These are phyloP conservation scores for Kodamaea plutei DNA, from an alignment of 1,139 yeast genomes.

Conservation along the genomic window DNA sequence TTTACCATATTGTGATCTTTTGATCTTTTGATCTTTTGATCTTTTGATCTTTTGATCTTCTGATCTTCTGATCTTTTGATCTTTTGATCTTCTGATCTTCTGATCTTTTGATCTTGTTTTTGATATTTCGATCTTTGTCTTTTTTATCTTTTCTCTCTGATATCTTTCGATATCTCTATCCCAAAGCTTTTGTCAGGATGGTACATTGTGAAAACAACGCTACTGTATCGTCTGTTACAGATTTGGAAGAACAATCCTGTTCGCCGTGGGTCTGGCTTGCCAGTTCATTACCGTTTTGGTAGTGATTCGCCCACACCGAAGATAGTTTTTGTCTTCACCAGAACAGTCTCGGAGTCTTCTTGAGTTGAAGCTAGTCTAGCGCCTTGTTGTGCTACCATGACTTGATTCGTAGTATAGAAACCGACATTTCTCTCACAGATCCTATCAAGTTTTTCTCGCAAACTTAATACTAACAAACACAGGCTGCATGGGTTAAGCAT, in stretches of 20 bases:
- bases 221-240: slow-evolving; percentile 82
- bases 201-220: slow-evolving; percentile 16
- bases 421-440: slow-evolving; percentile 47
- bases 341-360: slow-evolving; percentile 47
- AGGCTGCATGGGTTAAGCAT: slow-evolving; percentile 99
- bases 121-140: slow-evolving; percentile 9
- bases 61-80: no score
- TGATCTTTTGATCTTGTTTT: slow-evolving; percentile 7
- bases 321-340: slow-evolving; percentile 41
- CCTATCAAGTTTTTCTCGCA: slow-evolving; percentile 9
- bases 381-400: slow-evolving; percentile 19
- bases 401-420: slow-evolving; percentile 68
- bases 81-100: no score
- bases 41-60: no score
- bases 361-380: slow-evolving; percentile 57
- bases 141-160: slow-evolving; percentile 6
- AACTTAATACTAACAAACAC: slow-evolving; percentile 53
- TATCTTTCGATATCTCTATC: slow-evolving; percentile 5
- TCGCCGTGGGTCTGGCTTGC: slow-evolving; percentile 44
- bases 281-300: slow-evolving; percentile 41
- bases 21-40: no score
- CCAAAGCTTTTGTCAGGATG: slow-evolving; percentile 79
- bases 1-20: slow-evolving; percentile 6
- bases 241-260: slow-evolving; percentile 79
- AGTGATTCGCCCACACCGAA: slow-evolving; percentile 37